phyloP scores from a whole-genome alignment of 2,329 filamentous ascomycete species.

The Didymella segeticola region DNA sequence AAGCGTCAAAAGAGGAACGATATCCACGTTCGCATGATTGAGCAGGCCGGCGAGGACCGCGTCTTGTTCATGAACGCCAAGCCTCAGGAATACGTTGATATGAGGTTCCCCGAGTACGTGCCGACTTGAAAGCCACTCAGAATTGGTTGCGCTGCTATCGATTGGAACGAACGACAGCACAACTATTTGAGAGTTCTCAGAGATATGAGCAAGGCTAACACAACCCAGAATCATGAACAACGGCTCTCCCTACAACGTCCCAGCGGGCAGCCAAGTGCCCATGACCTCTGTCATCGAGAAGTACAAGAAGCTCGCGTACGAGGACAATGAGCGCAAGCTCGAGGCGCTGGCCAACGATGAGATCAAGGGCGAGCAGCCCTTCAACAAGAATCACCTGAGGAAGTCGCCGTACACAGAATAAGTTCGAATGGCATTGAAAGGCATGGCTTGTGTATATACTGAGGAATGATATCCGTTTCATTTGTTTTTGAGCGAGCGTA shows the following conservation, averaged over 20 bases:
- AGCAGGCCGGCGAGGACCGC: slow-evolving; percentile 68
- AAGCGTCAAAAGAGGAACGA: slow-evolving; percentile 64
- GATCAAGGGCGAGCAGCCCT: slow-evolving; percentile 45
- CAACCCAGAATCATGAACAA: slow-evolving; percentile 65
- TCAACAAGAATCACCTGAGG: slow-evolving; percentile 30
- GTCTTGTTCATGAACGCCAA: slow-evolving; percentile 62
- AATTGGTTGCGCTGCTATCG: too few species aligned
- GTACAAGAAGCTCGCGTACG: slow-evolving; percentile 65
- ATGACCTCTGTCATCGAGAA: slow-evolving; percentile 67
- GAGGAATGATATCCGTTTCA: slow-evolving; percentile 33
- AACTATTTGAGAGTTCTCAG: not conserved
- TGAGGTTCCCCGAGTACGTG: slow-evolving; percentile 71
- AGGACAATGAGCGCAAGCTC: slow-evolving; percentile 64
- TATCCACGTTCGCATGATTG: slow-evolving; percentile 65
- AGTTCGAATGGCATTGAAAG: not conserved
- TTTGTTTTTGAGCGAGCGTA: slow-evolving; percentile 11
- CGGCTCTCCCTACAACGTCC: slow-evolving; percentile 68
- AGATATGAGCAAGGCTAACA: slow-evolving; percentile 20
- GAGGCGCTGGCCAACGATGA: slow-evolving; percentile 45
- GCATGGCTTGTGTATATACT: slow-evolving; percentile 26
- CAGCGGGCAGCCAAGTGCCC: slow-evolving; percentile 66
- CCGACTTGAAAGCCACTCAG: not conserved
- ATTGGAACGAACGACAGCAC: not conserved
- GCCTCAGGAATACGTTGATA: slow-evolving; percentile 58
- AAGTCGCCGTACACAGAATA: slow-evolving; percentile 30